Percentiles rank a stretch among this genome's conserved stretches.
Conservation (phyloP, 2,329 filamentous ascomycete genomes). For the Tolypocladium tundrense region DNA sequence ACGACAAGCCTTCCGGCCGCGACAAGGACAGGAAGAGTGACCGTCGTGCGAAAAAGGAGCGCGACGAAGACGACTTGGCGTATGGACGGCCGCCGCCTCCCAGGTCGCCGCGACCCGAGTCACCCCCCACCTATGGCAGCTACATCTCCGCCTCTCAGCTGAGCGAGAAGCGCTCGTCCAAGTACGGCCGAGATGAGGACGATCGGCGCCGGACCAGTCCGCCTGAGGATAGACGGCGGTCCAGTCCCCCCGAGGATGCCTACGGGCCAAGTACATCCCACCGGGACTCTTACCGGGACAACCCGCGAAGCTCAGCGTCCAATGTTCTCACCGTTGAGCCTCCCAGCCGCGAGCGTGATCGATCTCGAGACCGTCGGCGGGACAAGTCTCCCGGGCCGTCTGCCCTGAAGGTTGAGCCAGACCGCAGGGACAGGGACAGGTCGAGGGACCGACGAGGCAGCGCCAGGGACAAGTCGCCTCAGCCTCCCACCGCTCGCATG, state of each 20-base stretch:
- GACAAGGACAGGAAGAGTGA: conserved; percentile 16
- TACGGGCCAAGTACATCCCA: conserved; percentile 9
- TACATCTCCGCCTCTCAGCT: conserved; percentile 12
- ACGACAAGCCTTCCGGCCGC: conserved; percentile 6
- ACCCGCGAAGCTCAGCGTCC: conserved; percentile 25
- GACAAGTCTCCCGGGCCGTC: conserved; percentile 15
- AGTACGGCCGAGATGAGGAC: conserved; percentile 7
- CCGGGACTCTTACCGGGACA: conserved; percentile 16
- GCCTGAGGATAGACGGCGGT: conserved; percentile 1
- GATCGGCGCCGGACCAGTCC: neutral
- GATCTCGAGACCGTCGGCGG: conserved; percentile 21
- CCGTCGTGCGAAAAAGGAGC: conserved; percentile 10
- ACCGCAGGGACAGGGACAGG: conserved; percentile 8
- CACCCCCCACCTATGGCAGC: conserved; percentile 15
- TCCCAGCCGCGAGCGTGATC: conserved; percentile 21
- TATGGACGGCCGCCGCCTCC: conserved; percentile 31
- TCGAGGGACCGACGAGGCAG: conserved; percentile 22
- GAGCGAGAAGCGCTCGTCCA: conserved; percentile 12
- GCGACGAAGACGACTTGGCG: conserved; percentile 36
- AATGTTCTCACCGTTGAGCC: conserved; percentile 34
- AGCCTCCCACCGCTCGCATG: conserved; percentile 39
- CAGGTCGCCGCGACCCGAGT: conserved; percentile 11
- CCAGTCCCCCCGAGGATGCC: conserved; percentile 9
- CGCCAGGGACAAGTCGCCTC: conserved; percentile 33
- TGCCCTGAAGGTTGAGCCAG: conserved; percentile 10